Conservation (phyloP, 1,284 basidiomycete genomes). For the Ustilago bromivora region DNA sequence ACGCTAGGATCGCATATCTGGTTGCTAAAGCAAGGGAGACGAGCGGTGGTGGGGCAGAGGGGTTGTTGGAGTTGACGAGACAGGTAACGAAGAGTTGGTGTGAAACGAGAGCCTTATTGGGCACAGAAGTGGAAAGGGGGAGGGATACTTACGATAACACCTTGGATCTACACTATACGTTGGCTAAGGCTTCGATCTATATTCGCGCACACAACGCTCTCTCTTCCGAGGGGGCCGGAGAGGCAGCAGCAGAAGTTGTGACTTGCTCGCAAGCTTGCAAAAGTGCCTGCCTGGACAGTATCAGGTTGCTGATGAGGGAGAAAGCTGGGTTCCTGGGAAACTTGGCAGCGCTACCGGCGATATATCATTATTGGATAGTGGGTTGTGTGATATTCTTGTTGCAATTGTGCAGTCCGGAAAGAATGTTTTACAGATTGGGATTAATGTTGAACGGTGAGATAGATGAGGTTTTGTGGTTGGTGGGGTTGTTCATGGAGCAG, state of each 20-base stretch:
- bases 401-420: slow-evolving; percentile 12
- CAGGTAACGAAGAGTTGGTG: slow-evolving; percentile 4
- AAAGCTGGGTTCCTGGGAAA: slow-evolving; percentile 1
- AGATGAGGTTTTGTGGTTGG: slow-evolving; percentile 9
- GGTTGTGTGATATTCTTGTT: slow-evolving; percentile 18
- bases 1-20: slow-evolving; percentile 14
- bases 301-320: slow-evolving; percentile 3
- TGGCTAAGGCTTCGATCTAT: slow-evolving; percentile 13
- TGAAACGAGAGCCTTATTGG: slow-evolving; percentile 7
- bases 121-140: slow-evolving; percentile 12
- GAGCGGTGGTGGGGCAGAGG: background rate
- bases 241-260: background rate
- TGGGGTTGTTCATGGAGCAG: slow-evolving; percentile 14
- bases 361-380: slow-evolving; percentile 27
- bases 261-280: slow-evolving; percentile 4
- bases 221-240: no score
- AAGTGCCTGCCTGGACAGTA: slow-evolving; percentile 19
- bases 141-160: slow-evolving; percentile 24
- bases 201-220: slow-evolving; percentile 5
- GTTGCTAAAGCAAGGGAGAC: slow-evolving; percentile 3
- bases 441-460: slow-evolving; percentile 18
- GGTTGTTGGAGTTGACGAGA: background rate
- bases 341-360: slow-evolving; percentile 24
- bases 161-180: slow-evolving; percentile 19
- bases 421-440: slow-evolving; percentile 15